These are phyloP conservation scores for Pyronema domesticum DNA, from an alignment of 495 filamentous ascomycete genomes.

Conservation along the genomic window DNA sequence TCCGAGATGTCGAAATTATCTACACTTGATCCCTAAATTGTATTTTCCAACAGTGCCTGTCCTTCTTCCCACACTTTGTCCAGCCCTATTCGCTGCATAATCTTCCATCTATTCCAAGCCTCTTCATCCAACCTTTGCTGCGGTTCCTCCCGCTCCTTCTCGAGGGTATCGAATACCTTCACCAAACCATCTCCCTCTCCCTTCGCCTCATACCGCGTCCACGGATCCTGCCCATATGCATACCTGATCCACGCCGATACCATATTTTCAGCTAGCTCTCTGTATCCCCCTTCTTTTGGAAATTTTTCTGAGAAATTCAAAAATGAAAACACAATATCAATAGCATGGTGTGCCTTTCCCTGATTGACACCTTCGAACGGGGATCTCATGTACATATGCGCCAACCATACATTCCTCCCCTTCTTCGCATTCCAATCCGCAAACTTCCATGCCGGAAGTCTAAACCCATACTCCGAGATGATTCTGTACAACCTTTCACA, in stretches of 20 bases:
- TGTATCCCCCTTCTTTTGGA: slow-evolving; percentile 4
- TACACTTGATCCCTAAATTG: too few species aligned
- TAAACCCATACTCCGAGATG: slow-evolving; percentile 4
- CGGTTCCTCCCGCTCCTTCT: background rate
- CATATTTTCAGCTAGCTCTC: slow-evolving; percentile 1
- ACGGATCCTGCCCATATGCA: slow-evolving; percentile 8
- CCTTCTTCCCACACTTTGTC: slow-evolving; percentile 7
- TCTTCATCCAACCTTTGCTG: background rate
- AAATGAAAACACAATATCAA: slow-evolving; percentile 5
- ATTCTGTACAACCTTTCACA: slow-evolving; percentile 1
- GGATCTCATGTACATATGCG: background rate
- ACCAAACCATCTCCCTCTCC: background rate
- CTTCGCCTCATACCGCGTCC: background rate
- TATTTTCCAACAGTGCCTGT: slow-evolving; percentile 3
- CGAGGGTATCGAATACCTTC: slow-evolving; percentile 7
- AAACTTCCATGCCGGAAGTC: slow-evolving; percentile 3
- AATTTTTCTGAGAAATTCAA: background rate
- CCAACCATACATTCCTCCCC: background rate
- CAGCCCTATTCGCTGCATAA: slow-evolving; percentile 5
- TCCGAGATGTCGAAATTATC: too few species aligned
- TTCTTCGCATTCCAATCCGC: background rate
- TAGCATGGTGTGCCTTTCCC: slow-evolving; percentile 5
- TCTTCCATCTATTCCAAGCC: slow-evolving; percentile 4
- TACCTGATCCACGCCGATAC: slow-evolving; percentile 1
- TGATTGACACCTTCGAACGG: slow-evolving; percentile 1